Evolutionary conservation across 495 filamentous ascomycete genomes (phyloP).

Genomic region (Xylaria nigripes): DNA sequence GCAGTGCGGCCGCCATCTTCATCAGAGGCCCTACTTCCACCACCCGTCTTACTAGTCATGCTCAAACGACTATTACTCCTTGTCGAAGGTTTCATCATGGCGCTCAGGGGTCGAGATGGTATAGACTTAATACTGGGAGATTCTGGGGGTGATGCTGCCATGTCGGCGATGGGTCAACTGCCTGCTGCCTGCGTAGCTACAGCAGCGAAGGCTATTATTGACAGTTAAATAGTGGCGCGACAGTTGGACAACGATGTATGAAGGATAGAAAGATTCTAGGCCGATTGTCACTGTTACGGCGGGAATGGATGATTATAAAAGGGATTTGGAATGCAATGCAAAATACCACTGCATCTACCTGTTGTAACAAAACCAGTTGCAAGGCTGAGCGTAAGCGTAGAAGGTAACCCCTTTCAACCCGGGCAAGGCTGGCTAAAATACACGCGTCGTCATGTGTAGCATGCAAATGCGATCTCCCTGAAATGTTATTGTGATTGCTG

Average conservation of each 20-base stretch:
- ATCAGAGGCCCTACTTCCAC: constrained; percentile 80
- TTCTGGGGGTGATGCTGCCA: constrained; percentile 50
- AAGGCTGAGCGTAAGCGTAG: background rate
- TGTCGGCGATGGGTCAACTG: constrained; percentile 21
- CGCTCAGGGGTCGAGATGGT: constrained; percentile 72
- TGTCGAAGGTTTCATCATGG: constrained; percentile 65
- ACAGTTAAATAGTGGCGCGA: background rate
- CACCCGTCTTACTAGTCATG: constrained; percentile 68
- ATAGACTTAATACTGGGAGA: constrained; percentile 35
- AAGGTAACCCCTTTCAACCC: constrained; percentile 5
- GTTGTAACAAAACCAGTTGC: constrained; percentile 6
- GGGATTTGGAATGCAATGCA: background rate
- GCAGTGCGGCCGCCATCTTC: constrained; percentile 82
- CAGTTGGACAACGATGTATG: background rate
- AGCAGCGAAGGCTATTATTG: background rate
- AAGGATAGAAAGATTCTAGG: constrained; percentile 1
- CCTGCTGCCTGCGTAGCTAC: constrained; percentile 1
- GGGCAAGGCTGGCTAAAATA: constrained; percentile 4
- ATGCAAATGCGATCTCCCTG: background rate
- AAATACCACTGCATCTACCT: background rate
- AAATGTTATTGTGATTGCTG: background rate
- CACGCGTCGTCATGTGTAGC: constrained; percentile 13
- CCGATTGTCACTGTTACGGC: constrained; percentile 4
- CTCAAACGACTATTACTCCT: constrained; percentile 88
- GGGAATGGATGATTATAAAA: constrained; percentile 5